These are phyloP conservation scores for Paramecium sonneborni DNA, from an alignment of 73 alveolate species.

Conservation along the genomic window DNA sequence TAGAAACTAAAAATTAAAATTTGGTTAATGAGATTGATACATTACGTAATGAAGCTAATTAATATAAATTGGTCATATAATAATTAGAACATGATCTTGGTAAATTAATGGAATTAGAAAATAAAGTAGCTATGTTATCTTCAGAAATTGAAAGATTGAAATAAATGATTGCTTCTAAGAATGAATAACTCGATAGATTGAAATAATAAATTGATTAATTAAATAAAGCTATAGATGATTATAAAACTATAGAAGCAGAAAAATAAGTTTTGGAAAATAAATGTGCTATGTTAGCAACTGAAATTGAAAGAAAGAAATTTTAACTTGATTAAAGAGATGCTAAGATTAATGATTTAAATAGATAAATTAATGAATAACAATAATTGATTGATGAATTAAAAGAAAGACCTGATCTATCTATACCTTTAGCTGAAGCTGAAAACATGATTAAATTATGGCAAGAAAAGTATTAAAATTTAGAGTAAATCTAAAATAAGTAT, in stretches of 20 bases:
- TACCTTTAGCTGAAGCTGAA: neutral
- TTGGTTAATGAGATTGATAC: neutral
- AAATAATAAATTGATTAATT: neutral
- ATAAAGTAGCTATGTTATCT: conserved; percentile 15
- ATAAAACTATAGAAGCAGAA: conserved; percentile 46
- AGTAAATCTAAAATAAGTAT: neutral
- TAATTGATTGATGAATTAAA: neutral
- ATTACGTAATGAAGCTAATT: conserved; percentile 13
- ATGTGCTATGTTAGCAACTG: conserved; percentile 54
- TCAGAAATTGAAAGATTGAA: conserved; percentile 45
- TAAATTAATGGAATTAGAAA: conserved; percentile 37
- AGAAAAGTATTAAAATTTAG: neutral
- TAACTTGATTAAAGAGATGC: conserved; percentile 36
- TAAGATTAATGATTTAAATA: neutral
- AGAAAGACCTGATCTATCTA: conserved; percentile 12
- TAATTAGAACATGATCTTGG: conserved; percentile 56
- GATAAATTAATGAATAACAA: neutral
- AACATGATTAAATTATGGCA: neutral
- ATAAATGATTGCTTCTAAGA: neutral
- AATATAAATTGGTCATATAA: neutral
- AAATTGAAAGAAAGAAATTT: conserved; percentile 26
- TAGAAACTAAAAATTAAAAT: neutral
- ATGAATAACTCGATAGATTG: neutral
- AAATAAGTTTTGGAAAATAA: conserved; percentile 23
- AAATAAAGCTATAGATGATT: conserved; percentile 6